A percentile compares a stretch with the other conserved stretches of the same genome.
Evolutionary conservation across 129 eudicot species (phyloP).

Genomic region (Rutidosis leptorrhynchoides): DNA sequence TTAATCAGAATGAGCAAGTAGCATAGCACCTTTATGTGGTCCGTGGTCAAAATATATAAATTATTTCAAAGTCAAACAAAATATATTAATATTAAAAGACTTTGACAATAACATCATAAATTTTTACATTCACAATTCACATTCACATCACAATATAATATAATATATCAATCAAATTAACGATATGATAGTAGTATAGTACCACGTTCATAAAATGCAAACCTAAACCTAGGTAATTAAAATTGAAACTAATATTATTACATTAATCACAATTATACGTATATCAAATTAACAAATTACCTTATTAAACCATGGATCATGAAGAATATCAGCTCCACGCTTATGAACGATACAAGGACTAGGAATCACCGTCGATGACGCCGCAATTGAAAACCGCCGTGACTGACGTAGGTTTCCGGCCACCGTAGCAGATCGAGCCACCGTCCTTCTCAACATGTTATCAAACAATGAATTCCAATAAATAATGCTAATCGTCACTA

Average conservation of each 20-base stretch:
- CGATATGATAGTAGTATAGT: slow-evolving; percentile 24
- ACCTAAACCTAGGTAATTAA: slow-evolving; percentile 23
- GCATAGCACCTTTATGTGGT: not conserved
- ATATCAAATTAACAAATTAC: slow-evolving; percentile 29
- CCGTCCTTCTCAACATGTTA: too few relatives aligned
- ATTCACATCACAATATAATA: too few relatives aligned
- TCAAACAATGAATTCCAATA: too few relatives aligned
- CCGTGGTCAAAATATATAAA: too few relatives aligned
- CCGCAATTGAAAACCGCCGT: slow-evolving; percentile 55
- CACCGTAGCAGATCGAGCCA: too few relatives aligned
- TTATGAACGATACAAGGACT: slow-evolving; percentile 89
- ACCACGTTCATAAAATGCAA: not conserved
- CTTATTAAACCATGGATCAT: slow-evolving; percentile 99
- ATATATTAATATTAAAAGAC: too few relatives aligned
- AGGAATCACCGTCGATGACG: slow-evolving; percentile 51
- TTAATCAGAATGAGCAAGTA: not conserved
- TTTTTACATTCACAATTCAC: not conserved
- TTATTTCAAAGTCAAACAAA: too few relatives aligned
- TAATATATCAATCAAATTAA: not conserved
- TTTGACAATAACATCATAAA: not conserved
- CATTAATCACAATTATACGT: not conserved
- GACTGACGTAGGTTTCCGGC: slow-evolving; percentile 36
- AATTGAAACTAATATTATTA: too few relatives aligned
- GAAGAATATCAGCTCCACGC: slow-evolving; percentile 97
- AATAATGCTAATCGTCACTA: too few relatives aligned